These are phyloP conservation scores for Larix sibirica DNA, from an alignment of 83 land plant species.

Conservation along the genomic window DNA sequence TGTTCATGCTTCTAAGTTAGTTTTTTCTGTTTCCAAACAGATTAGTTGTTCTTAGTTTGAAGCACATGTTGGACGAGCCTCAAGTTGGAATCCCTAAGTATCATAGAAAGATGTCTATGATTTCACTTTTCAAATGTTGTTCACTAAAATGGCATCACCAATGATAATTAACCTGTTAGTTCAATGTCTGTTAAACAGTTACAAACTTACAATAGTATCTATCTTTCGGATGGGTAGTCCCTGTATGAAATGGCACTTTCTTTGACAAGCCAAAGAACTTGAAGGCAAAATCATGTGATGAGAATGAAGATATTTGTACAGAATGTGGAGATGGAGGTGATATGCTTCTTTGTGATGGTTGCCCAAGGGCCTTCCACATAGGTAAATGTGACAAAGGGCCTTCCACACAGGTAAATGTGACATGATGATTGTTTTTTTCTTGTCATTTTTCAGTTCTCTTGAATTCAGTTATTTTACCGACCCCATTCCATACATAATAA, in stretches of 20 bases:
- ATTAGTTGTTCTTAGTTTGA: constrained; percentile 94
- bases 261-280: constrained; percentile 37
- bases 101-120: not conserved
- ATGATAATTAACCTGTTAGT: not conserved
- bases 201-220: constrained; percentile 66
- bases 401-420: too few species aligned
- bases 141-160: not conserved
- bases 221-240: constrained; percentile 86
- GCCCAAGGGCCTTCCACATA: constrained; percentile 89
- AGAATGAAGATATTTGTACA: constrained; percentile 80
- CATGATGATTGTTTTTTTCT: not conserved
- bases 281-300: constrained; percentile 20
- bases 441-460: not conserved
- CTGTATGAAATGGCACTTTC: constrained; percentile 77
- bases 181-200: constrained; percentile 45
- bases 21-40: constrained; percentile 38
- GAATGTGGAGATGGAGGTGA: constrained; percentile 92
- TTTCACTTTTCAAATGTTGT: not conserved
- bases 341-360: constrained; percentile 88
- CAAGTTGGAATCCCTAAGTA: constrained; percentile 92
- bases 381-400: constrained; percentile 51
- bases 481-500: too few species aligned
- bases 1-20: not conserved
- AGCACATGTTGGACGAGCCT: constrained; percentile 92
- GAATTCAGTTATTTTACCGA: too few species aligned